Evolutionary conservation across 176 grass and related monocot genomes (phyloP).

Genomic region (Themeda triandra): DNA sequence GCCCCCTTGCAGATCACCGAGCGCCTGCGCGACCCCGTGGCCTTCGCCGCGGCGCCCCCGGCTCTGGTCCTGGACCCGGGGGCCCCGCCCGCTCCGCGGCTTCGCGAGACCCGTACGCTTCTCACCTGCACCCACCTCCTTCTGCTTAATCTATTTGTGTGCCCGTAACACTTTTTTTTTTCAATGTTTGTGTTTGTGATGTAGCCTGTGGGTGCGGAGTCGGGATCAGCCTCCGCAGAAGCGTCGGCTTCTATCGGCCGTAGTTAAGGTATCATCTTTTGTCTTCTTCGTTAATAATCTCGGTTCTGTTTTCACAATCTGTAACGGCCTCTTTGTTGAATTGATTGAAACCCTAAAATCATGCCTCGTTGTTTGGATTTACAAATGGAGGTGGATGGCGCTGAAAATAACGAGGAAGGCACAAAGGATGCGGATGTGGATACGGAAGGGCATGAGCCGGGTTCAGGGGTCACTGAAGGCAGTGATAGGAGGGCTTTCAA

Average conservation of each 20-base stretch:
- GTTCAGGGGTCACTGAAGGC: not conserved
- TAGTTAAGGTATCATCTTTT: conserved; percentile 60
- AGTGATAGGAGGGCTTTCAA: conserved; percentile 35
- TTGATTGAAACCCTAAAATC: not conserved
- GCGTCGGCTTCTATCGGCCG: conserved; percentile 68
- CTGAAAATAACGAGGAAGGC: conserved; percentile 41
- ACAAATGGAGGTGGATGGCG: conserved; percentile 54
- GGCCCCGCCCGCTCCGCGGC: conserved; percentile 56
- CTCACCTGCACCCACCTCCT: not conserved
- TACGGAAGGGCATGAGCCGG: too few relatives aligned
- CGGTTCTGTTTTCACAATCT: not conserved
- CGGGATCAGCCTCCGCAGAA: conserved; percentile 63
- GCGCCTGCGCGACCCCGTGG: conserved; percentile 82
- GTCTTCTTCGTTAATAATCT: not conserved
- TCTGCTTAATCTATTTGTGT: not conserved
- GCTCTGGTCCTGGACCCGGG: conserved; percentile 10
- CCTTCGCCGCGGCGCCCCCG: conserved; percentile 51
- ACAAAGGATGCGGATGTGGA: conserved; percentile 22
- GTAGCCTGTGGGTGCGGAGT: conserved; percentile 55
- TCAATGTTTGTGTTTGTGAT: conserved; percentile 1
- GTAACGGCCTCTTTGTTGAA: not conserved
- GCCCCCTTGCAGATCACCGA: conserved; percentile 65
- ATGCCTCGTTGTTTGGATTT: not conserved
- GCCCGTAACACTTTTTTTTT: not conserved
- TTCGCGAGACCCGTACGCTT: conserved; percentile 58